Percentiles rank a stretch among this genome's conserved stretches.
Conservation (phyloP, 2,329 filamentous ascomycete species). For the Acephala macrosclerotiorum region DNA sequence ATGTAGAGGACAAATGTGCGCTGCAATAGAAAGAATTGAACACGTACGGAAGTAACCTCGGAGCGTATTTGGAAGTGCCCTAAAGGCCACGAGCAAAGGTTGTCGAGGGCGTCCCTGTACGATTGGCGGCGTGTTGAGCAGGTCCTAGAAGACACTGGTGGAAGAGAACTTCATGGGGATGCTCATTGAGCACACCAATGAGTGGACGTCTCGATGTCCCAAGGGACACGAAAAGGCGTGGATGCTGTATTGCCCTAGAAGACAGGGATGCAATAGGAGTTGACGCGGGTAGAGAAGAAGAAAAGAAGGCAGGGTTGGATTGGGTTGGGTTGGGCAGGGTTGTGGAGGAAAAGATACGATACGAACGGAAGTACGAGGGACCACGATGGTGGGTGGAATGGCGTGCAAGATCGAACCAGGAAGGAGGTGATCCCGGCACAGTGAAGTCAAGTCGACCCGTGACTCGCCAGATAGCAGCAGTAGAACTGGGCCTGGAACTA, state of each 20-base stretch:
- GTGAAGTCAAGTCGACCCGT: not conserved
- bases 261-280: not conserved
- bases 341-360: not conserved
- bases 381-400: not conserved
- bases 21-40: not conserved
- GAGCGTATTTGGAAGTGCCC: not conserved
- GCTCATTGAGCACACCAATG: no score
- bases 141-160: conserved; percentile 13
- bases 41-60: not conserved
- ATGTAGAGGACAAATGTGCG: not conserved
- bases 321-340: no score
- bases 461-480: not conserved
- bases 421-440: not conserved
- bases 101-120: not conserved
- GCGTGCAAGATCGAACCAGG: not conserved
- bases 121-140: not conserved
- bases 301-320: not conserved
- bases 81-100: not conserved
- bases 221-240: not conserved
- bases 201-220: no score
- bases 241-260: not conserved
- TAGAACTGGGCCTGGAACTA: no score
- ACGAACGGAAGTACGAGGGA: conserved; percentile 1
- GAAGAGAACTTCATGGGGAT: no score
- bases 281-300: not conserved